Evolutionary conservation across 805 yeast genomes (phyloP).

Genomic region (Clavispora phyllophila): DNA sequence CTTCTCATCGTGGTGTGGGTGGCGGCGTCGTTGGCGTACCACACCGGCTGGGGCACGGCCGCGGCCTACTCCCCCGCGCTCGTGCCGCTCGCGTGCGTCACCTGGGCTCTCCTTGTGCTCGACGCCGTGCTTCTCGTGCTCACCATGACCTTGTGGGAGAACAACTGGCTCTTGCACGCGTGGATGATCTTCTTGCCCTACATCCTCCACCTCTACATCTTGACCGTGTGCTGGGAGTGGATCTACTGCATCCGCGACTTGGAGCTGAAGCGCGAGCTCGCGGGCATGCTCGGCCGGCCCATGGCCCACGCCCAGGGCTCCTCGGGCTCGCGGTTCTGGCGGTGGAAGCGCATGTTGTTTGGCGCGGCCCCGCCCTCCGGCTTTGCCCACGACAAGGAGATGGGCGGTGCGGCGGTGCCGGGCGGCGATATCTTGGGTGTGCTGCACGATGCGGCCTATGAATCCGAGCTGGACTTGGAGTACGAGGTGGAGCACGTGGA

Average conservation of each 20-base stretch:
- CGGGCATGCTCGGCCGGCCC: slow-evolving; percentile 60
- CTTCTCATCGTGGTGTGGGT: slow-evolving; percentile 25
- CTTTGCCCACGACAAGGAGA: neutral
- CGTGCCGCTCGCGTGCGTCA: slow-evolving; percentile 45
- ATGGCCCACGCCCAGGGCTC: slow-evolving; percentile 45
- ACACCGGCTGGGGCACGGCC: slow-evolving; percentile 27
- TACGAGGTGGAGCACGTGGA: slow-evolving; percentile 19
- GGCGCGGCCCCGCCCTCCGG: slow-evolving; percentile 15
- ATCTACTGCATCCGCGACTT: slow-evolving; percentile 47
- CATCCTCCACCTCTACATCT: slow-evolving; percentile 44
- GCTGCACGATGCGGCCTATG: too few relatives aligned
- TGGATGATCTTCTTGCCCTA: slow-evolving; percentile 41
- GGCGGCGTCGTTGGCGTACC: slow-evolving; percentile 30
- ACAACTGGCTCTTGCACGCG: slow-evolving; percentile 42
- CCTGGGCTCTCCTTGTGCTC: slow-evolving; percentile 35
- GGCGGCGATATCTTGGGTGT: too few relatives aligned
- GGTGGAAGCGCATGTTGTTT: slow-evolving; percentile 29
- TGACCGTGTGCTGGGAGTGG: slow-evolving; percentile 66
- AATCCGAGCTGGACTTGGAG: neutral
- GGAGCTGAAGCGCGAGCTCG: slow-evolving; percentile 46
- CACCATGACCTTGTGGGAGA: slow-evolving; percentile 21
- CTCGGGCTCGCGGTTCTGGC: slow-evolving; percentile 17
- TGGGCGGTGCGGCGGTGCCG: too few relatives aligned
- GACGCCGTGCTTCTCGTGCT: slow-evolving; percentile 29
- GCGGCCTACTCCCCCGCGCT: slow-evolving; percentile 44